phyloP scores from a whole-genome alignment of 257 asterid species.

The Misopates orontium region DNA sequence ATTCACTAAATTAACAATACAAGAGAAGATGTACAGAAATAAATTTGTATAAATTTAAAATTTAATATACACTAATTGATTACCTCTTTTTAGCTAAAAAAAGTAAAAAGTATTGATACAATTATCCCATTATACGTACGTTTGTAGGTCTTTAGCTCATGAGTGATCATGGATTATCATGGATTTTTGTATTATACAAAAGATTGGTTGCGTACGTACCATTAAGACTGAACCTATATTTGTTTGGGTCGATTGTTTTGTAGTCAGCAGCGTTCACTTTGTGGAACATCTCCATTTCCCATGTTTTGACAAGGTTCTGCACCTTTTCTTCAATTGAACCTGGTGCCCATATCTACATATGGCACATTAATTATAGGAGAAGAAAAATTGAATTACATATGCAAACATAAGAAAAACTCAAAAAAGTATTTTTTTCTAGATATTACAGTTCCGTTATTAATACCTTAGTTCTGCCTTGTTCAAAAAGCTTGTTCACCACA shows the following conservation, averaged over 20 bases:
- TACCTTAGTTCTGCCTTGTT: slow-evolving; percentile 77
- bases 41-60: too few relatives aligned
- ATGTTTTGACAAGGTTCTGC: slow-evolving; percentile 54
- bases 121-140: too few relatives aligned
- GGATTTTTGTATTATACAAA: background rate
- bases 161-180: too few relatives aligned
- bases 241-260: slow-evolving; percentile 37
- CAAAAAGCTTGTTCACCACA: slow-evolving; percentile 63
- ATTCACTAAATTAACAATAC: too few relatives aligned
- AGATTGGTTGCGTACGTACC: slow-evolving; percentile 23
- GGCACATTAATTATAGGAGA: background rate
- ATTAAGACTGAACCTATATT: slow-evolving; percentile 36
- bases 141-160: too few relatives aligned
- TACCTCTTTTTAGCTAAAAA: too few relatives aligned
- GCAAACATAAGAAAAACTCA: background rate
- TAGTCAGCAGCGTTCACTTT: slow-evolving; percentile 34
- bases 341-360: slow-evolving; percentile 42
- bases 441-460: background rate
- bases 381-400: background rate
- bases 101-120: too few relatives aligned
- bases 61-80: too few relatives aligned
- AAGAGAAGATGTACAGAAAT: too few relatives aligned
- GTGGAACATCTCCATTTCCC: slow-evolving; percentile 59
- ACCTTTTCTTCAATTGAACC: slow-evolving; percentile 54
- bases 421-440: background rate